Evolutionary conservation across 2,329 filamentous ascomycete species (phyloP), one percentile per base, ranked within the genome.

Genomic region (Pseudocercospora ulei): DNA sequence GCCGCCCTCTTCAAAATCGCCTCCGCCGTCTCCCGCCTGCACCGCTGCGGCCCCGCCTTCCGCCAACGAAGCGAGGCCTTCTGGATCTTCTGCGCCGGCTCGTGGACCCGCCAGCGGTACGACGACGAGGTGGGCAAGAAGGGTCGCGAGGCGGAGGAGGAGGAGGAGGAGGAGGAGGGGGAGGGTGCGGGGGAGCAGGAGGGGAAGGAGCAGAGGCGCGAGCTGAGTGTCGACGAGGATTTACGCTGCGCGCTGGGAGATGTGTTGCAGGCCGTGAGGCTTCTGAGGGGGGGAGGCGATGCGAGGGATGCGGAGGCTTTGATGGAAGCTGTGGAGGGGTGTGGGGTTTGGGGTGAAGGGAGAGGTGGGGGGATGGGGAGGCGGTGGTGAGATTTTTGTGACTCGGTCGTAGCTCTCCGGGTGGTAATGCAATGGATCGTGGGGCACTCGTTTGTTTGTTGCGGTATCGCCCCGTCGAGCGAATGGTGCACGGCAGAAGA

Each of bases 331-430:
- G 29, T 39, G 12, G 38, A 27, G 3, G 38, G 3, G 64, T 69
- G 51, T 73, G 75, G 1, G 69, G 66, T 2, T 68, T 64, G 6
- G 65, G 64, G 39, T 70, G 66, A n/a, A n/a, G n/a, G n/a, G n/a
- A n/a, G n/a, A n/a, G n/a, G n/a, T n/a, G n/a, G n/a, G n/a, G n/a
- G n/a, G n/a, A n/a, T n/a, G n/a, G n/a, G n/a, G n/a, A n/a, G n/a
- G n/a, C n/a, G n/a, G n/a, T n/a, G n/a, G n/a, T n/a, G n/a, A n/a
- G n/a, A n/a, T n/a, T n/a, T n/a, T n/a, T n/a, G n/a, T n/a, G n/a
- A n/a, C n/a, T n/a, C n/a, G n/a, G n/a, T n/a, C n/a, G n/a, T n/a
- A n/a, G n/a, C n/a, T n/a, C n/a, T n/a, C n/a, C n/a, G n/a, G n/a
- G n/a, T n/a, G n/a, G n/a, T n/a, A n/a, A n/a, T n/a, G n/a, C n/a